Evolutionary conservation across 495 filamentous ascomycete genomes (phyloP).

Genomic region (Clohesyomyces aquaticus): DNA sequence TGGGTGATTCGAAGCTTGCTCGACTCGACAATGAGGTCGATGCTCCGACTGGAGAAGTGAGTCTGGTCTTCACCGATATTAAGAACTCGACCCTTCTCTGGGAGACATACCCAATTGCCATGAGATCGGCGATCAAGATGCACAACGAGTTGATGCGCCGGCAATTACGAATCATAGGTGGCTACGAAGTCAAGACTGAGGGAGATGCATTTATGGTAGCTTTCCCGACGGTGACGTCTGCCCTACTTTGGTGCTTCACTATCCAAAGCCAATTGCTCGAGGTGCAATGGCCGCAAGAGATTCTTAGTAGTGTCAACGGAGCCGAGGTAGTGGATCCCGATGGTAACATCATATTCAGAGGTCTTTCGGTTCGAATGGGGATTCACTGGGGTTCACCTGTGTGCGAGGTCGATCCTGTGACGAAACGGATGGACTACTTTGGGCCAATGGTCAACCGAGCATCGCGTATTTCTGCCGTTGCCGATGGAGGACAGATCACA

Average conservation of each 20-base stretch:
- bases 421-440: constrained; percentile 98
- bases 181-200: constrained; percentile 99
- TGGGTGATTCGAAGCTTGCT: constrained; percentile 77
- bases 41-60: constrained; percentile 84
- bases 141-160: constrained; percentile 96
- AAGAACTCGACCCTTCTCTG: constrained; percentile 97
- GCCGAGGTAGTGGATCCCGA: constrained; percentile 81
- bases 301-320: constrained; percentile 82
- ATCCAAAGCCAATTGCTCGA: constrained; percentile 86
- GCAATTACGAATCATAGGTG: constrained; percentile 89
- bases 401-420: constrained; percentile 92
- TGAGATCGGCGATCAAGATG: constrained; percentile 92
- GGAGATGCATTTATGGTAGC: constrained; percentile 99
- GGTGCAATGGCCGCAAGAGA: constrained; percentile 90
- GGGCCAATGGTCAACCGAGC: constrained; percentile 99
- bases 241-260: constrained; percentile 92
- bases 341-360: constrained; percentile 86
- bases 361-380: constrained; percentile 95
- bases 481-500: constrained; percentile 97
- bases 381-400: constrained; percentile 94
- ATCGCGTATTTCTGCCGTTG: constrained; percentile 85
- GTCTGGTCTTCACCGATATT: constrained; percentile 98
- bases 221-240: constrained; percentile 91
- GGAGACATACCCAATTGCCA: constrained; percentile 92
- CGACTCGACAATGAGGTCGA: constrained; percentile 87